Evolutionary conservation across 768 basidiomycete species (phyloP), one percentile per base, ranked within the genome.

Genomic region (Kwoniella sp.): DNA sequence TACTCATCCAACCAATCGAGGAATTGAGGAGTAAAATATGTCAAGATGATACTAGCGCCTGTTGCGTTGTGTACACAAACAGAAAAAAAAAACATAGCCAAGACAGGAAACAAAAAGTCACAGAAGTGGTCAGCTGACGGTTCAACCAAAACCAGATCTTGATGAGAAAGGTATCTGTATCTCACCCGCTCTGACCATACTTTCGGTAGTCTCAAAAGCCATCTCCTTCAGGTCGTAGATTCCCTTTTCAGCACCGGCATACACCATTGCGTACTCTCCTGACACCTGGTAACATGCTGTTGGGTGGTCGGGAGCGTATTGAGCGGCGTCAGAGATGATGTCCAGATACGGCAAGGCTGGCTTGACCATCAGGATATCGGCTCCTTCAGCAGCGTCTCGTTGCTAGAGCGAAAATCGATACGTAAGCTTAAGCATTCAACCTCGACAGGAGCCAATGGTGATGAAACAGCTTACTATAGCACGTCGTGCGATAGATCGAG

Each of bases 361-460:
- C 78, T 99, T 99, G 77, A 99, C 92, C 94, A 99, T 98, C 78
- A 99, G 87, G 74, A 99, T 91, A 77, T 99, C 96, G 19, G 96
- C 96, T 21, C 96, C 96, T 82, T 98, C 96, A 9, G 76, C 81
- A 0, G 85, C 84, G 79, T 99, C 96, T 37, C 96, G 90, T 84
- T 87, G 83, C 94, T 97, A 73, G 40, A 24, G 17, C 7, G 61
- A 13, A 50, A 10, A 7, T 15, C n/a, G 19, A 29, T 30, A n/a
- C 24, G 25, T 33, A 33, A 33, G 33, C 33, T 33, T 33, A n/a
- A n/a, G n/a, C n/a, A n/a, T n/a, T n/a, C n/a, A n/a, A n/a, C n/a
- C n/a, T n/a, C n/a, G n/a, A n/a, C n/a, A n/a, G n/a, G n/a, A n/a
- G n/a, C n/a, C n/a, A n/a, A n/a, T n/a, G n/a, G n/a, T n/a, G n/a